phyloP scores from a whole-genome alignment of 1,284 basidiomycete species.

The Takashimella koratensis region DNA sequence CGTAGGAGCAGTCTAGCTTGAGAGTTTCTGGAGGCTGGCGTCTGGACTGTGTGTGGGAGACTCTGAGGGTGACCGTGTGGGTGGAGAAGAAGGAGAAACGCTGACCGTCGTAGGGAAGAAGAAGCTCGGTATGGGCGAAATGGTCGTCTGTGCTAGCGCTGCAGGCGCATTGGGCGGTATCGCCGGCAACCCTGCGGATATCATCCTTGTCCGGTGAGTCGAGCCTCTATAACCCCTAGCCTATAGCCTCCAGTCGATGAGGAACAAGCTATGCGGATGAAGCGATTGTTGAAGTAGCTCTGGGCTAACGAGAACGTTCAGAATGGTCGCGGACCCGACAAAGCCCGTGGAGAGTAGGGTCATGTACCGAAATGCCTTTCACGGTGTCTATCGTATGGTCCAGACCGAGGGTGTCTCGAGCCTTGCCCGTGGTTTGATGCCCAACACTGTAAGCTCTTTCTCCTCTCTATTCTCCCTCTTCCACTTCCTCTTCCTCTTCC shows the following conservation, averaged over 20 bases:
- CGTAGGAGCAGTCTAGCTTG: too few species aligned
- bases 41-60: too few species aligned
- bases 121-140: constrained; percentile 37
- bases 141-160: constrained; percentile 40
- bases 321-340: constrained; percentile 47
- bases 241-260: neutral
- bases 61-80: too few species aligned
- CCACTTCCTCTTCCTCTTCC: too few species aligned
- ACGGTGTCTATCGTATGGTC: constrained; percentile 51
- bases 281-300: too few species aligned
- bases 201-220: constrained; percentile 30
- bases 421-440: constrained; percentile 51
- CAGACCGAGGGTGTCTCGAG: constrained; percentile 50
- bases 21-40: too few species aligned
- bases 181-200: constrained; percentile 44
- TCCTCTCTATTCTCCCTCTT: too few species aligned
- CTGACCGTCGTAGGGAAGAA: constrained; percentile 21
- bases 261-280: too few species aligned
- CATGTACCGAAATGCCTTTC: constrained; percentile 48
- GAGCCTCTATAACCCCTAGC: too few species aligned
- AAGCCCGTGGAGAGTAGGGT: constrained; percentile 37
- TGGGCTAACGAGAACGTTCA: too few species aligned
- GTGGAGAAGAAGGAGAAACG: too few species aligned
- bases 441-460: constrained; percentile 51
- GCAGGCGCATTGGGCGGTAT: constrained; percentile 45